Evolutionary conservation across 805 yeast genomes (phyloP).

Genomic region (Pichia cabralensis): DNA sequence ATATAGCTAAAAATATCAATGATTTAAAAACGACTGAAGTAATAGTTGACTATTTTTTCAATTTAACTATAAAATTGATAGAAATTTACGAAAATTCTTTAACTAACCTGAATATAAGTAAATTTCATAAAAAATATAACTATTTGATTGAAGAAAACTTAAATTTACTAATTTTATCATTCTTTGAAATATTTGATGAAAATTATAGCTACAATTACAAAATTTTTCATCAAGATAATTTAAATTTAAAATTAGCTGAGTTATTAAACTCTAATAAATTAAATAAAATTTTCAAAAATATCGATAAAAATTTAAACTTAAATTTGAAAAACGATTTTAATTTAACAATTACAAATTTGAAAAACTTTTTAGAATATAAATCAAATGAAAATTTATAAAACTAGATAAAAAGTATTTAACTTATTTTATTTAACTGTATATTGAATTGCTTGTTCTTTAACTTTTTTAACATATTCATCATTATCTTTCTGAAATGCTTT

Average conservation of each 20-base stretch:
- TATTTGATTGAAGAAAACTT: conserved; percentile 23
- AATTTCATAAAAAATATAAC: conserved; percentile 19
- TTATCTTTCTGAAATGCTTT: conserved; percentile 67
- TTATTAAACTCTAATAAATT: conserved; percentile 40
- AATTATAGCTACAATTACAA: conserved; percentile 57
- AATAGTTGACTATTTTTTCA: conserved; percentile 20
- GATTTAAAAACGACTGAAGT: conserved; percentile 11
- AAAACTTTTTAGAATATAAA: conserved; percentile 74
- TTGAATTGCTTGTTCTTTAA: conserved; percentile 67
- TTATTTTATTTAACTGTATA: conserved; percentile 35
- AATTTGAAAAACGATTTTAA: conserved; percentile 54
- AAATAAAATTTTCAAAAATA: conserved; percentile 45
- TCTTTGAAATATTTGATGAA: conserved; percentile 80
- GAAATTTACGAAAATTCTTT: conserved; percentile 7
- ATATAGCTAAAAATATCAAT: conserved; percentile 17
- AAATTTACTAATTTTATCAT: conserved; percentile 50
- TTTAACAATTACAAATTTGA: conserved; percentile 57
- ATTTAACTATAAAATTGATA: conserved; percentile 16
- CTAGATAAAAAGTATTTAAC: background rate
- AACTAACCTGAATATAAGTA: conserved; percentile 6
- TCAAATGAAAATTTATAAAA: conserved; percentile 27
- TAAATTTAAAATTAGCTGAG: conserved; percentile 32
- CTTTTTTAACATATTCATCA: conserved; percentile 62
- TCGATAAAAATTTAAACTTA: conserved; percentile 54
- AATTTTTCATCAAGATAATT: conserved; percentile 49